Base-by-base conservation (phyloP, 768 basidiomycete genomes). In the Mrakia gelida region DNA sequence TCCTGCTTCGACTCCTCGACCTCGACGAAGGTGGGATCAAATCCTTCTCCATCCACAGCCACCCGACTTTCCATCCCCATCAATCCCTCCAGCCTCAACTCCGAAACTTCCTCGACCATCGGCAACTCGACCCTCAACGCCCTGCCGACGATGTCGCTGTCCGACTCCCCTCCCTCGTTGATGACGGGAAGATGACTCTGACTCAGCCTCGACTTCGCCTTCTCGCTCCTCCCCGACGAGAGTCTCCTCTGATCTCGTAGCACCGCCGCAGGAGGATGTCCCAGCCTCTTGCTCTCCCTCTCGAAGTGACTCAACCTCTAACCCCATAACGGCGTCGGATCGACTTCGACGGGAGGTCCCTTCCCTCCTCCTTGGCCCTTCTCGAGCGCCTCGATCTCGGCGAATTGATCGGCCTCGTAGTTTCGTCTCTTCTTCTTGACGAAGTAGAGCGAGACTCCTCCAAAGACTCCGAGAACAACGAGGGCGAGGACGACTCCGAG, bases 401-500 rank as follows among this genome's bases (percentile, higher is more conserved):
- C 59, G 59, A 61, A 18, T 30, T 61, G 59, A 9, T 61, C 59
- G 7, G 23, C 59, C 18, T 61, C 26, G 23, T 30, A 30, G 28
- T 30, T 26, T 26, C 59, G 13, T 26, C 59, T 26, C 59, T 11
- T 21, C 23, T n/a, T 10, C 23, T 61, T 61, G 59, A 61, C 59
- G 26, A 61, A 30, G 59, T 61, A 61, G 10, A 61, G 59, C 3
- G 59, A 61, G 59, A 61, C 59, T 26, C 59, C 59, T 26, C 59
- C 59, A 18, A 61, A 61, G 26, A 61, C 28, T 26, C 59, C 59
- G 13, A 61, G 59, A 11, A 61, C 59, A 2, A 61, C 23, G 23
- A 61, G 59, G 26, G 59, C 59, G 59, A 61, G 59, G 13, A 61
- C 59, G 59, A 61, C 59, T 26, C 59, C 59, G 59, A 61, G 59